Evolutionary conservation across 225 moss, liverwort and hornwort species (phyloP).

Genomic region (Straminergon stramineum): DNA sequence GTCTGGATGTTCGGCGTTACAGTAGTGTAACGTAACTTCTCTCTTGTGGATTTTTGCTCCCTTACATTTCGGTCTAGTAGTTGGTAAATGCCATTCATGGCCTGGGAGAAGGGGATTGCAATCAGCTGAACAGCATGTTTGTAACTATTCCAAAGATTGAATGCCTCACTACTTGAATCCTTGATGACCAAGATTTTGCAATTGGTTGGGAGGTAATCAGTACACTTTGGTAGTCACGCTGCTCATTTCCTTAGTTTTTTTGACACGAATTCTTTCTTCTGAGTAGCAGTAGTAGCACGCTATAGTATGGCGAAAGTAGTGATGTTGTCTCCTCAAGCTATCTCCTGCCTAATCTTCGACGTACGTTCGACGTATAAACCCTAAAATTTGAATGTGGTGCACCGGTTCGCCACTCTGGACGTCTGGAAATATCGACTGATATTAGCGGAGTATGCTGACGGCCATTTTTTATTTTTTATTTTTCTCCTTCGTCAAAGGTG

Average conservation of each 20-base stretch:
- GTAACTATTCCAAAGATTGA: neutral
- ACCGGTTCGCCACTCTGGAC: neutral
- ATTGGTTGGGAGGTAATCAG: neutral
- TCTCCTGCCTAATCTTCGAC: neutral
- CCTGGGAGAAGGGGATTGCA: neutral
- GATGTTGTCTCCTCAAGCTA: neutral
- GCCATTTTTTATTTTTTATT: neutral
- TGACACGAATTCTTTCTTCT: neutral
- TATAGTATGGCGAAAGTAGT: neutral
- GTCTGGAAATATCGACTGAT: neutral
- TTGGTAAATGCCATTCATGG: neutral
- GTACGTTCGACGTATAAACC: neutral
- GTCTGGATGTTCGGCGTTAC: neutral
- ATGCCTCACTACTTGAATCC: neutral
- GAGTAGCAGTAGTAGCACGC: neutral
- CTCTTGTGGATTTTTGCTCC: neutral
- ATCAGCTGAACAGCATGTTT: neutral
- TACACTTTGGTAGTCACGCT: neutral
- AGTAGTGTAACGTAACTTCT: neutral
- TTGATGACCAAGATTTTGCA: neutral
- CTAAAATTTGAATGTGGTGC: constrained; percentile 2
- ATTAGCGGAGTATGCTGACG: neutral
- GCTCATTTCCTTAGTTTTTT: neutral
- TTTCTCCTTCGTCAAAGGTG: neutral
- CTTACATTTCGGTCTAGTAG: neutral